A percentile compares a stretch with the other conserved stretches of the same genome.
phyloP scores from a whole-genome alignment of 225 moss, liverwort and hornwort genomes.

The Pseudisothecium myosuroides region DNA sequence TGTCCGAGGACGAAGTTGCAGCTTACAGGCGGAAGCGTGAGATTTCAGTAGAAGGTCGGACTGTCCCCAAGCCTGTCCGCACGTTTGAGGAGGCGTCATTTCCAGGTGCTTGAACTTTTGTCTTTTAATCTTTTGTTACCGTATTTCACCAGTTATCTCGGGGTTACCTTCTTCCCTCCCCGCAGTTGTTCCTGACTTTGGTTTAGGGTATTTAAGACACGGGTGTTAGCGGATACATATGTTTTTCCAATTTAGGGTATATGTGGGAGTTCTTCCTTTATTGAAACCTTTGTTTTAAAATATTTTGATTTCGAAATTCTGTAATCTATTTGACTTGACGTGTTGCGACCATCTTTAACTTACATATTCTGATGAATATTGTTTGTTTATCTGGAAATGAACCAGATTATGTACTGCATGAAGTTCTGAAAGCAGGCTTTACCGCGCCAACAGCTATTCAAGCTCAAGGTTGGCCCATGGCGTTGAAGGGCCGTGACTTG shows the following conservation, averaged over 20 bases:
- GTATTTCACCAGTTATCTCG: background rate
- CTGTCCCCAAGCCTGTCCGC: conserved; percentile 79
- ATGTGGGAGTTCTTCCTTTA: background rate
- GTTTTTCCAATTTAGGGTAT: background rate
- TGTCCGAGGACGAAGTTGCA: conserved; percentile 54
- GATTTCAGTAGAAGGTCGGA: conserved; percentile 72
- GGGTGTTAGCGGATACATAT: background rate
- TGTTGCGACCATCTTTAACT: background rate
- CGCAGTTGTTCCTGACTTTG: background rate
- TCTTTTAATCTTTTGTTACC: background rate
- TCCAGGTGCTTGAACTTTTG: conserved; percentile 33
- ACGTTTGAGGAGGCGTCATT: conserved; percentile 92
- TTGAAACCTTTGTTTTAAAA: background rate
- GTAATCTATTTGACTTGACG: background rate
- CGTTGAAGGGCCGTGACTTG: conserved; percentile 80
- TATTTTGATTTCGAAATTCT: background rate
- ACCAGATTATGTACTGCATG: conserved; percentile 83
- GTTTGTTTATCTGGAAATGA: background rate
- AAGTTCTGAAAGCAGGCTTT: conserved; percentile 85
- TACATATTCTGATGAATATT: background rate
- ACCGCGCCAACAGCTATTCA: conserved; percentile 91
- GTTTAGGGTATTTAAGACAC: background rate
- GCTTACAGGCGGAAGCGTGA: conserved; percentile 68
- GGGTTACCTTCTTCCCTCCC: background rate
- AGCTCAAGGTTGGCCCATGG: conserved; percentile 96